Conservation (phyloP, 1,284 basidiomycete species). For the Hymenochaete sp. region DNA sequence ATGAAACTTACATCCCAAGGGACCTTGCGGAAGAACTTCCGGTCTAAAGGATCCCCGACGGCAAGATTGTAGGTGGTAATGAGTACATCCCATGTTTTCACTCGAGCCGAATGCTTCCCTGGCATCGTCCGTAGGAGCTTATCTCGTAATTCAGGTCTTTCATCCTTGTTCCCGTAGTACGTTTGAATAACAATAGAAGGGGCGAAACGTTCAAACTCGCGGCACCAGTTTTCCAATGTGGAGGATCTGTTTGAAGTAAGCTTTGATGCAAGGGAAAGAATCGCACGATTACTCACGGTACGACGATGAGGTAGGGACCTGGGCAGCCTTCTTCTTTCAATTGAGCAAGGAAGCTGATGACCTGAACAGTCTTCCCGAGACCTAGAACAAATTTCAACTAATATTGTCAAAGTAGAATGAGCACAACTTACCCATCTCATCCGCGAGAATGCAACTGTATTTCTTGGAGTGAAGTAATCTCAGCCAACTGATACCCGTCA, state of each 20-base stretch:
- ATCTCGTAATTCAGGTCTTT: conserved; percentile 72
- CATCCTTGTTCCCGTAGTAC: conserved; percentile 91
- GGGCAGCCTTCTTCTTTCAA: conserved; percentile 70
- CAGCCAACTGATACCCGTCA: conserved; percentile 97
- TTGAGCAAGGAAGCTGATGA: conserved; percentile 92
- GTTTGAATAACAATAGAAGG: conserved; percentile 81
- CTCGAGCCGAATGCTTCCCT: conserved; percentile 32
- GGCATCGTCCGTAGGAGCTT: conserved; percentile 54
- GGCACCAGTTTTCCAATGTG: conserved; percentile 96
- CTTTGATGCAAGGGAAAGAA: conserved; percentile 6
- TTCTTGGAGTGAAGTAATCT: conserved; percentile 76
- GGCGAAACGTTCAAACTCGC: conserved; percentile 90
- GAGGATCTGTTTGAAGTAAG: conserved; percentile 63
- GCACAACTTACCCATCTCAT: conserved; percentile 76
- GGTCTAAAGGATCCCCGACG: conserved; percentile 78
- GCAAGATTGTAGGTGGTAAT: conserved; percentile 97
- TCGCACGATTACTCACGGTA: conserved; percentile 61
- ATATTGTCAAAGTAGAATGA: background rate
- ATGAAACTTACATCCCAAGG: conserved; percentile 75
- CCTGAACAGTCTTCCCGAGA: conserved; percentile 96
- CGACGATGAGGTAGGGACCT: conserved; percentile 91
- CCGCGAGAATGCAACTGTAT: conserved; percentile 92
- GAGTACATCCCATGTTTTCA: conserved; percentile 81
- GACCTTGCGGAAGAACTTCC: conserved; percentile 85
- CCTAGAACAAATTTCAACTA: conserved; percentile 37